Evolutionary conservation across 129 eudicot genomes (phyloP), one percentile per base, ranked within the genome.

Genomic region (Chrysanthemum seticuspe): DNA sequence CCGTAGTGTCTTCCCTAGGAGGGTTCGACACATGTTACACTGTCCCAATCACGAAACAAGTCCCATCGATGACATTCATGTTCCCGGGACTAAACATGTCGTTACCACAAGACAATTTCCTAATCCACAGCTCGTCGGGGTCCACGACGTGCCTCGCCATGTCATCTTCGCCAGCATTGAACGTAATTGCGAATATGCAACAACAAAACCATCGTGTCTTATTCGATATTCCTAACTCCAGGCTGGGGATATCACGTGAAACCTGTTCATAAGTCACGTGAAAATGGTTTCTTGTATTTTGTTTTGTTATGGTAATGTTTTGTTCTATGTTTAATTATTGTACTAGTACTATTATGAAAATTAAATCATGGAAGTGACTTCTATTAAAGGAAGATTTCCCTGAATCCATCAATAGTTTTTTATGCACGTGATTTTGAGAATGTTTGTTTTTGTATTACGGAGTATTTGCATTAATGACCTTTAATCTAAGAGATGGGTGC

Each of bases 1-100:
- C 89, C 10, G 77, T 76, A 0, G 91, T 91, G 31, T 64, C 96
- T 0, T 86, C 99, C 1, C 91, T 95, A 1, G 99, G 99, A 0
- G 97, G 97, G 0, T 95, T 95, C 62, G 99, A 95, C 84, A 95
- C 99, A 2, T 95, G 99, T 70, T 95, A 90, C 85, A 78, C 79
- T 0, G 96, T 85, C 34, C 94, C 97, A 0, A 80, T 90, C 61
- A 63, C 68, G 2, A 70, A 57, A 9, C 82, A 81, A 4, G 70
- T 90, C 2, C 97, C 97, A 12, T 76, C 91, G 5, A 95, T 95
- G 61, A 95, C 97, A 0, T 88, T 95, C 79, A 83, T 90, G 91
- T 95, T 95, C 83, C 67, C 76, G 2, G 97, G 97, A 59, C 79
- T 88, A 74, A 88, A 95, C 87, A 72, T 90, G 80, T 84, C 94